A percentile compares a stretch with the other conserved stretches of the same genome.
Conservation (phyloP, 1,284 basidiomycete genomes). For the Irpex rosettiformis region DNA sequence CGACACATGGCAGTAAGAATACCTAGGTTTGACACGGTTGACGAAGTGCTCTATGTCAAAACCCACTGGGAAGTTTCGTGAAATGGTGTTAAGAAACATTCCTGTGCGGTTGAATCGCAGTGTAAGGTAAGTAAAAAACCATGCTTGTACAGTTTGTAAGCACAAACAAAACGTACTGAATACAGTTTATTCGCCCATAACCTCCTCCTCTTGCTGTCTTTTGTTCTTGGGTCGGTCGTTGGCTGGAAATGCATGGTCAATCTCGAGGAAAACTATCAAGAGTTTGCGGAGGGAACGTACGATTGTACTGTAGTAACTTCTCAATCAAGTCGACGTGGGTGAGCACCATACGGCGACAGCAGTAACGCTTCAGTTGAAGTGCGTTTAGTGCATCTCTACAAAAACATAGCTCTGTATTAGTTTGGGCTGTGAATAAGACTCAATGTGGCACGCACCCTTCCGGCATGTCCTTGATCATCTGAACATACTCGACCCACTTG, state of each 20-base stretch:
- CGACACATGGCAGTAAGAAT: too few species aligned
- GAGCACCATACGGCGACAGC: constrained; percentile 95
- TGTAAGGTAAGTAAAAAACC: too few species aligned
- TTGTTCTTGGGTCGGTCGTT: constrained; percentile 9
- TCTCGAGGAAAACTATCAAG: not conserved
- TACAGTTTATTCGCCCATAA: not conserved
- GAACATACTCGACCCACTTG: constrained; percentile 86
- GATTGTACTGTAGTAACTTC: constrained; percentile 94
- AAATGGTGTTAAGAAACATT: too few species aligned
- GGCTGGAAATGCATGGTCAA: not conserved
- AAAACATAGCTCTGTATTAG: not conserved
- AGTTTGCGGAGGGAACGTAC: constrained; percentile 48
- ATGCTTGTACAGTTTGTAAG: too few species aligned
- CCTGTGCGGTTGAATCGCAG: too few species aligned
- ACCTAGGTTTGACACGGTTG: too few species aligned
- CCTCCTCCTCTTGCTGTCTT: not conserved
- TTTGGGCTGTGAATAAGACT: not conserved
- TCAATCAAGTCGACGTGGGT: constrained; percentile 98
- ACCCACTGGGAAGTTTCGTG: too few species aligned
- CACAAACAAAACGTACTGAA: not conserved
- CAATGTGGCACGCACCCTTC: constrained; percentile 70
- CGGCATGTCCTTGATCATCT: constrained; percentile 69
- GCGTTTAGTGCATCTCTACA: constrained; percentile 87
- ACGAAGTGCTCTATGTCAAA: too few species aligned
- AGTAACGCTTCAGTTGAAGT: constrained; percentile 90